phyloP scores from a whole-genome alignment of 257 asterid species.

The Jasminum sambac region DNA sequence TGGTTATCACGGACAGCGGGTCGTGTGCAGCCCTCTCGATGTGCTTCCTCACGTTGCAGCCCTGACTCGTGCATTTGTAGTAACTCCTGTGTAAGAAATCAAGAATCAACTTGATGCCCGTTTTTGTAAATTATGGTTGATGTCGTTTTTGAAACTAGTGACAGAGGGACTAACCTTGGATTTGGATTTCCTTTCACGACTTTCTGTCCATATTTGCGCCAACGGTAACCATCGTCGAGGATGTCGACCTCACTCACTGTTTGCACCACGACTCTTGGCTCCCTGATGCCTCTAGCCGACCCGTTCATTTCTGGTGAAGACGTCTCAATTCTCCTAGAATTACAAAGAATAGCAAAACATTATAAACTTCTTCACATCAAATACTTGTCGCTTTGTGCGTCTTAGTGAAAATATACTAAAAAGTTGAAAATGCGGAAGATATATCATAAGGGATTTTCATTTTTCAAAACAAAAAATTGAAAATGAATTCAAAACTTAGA shows the following conservation, averaged over 20 bases:
- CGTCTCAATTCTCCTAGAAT: conserved; percentile 51
- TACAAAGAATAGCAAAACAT: conserved; percentile 7
- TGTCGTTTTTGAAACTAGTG: not conserved
- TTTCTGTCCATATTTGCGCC: conserved; percentile 89
- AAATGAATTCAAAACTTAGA: no score
- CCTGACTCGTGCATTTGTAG: conserved; percentile 83
- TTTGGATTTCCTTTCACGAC: conserved; percentile 90
- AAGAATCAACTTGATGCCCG: not conserved
- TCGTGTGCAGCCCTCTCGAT: conserved; percentile 91
- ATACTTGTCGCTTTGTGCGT: no score
- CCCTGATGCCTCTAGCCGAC: conserved; percentile 67
- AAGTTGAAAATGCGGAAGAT: no score
- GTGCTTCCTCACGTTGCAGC: conserved; percentile 78
- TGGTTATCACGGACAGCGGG: conserved; percentile 74
- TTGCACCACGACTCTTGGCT: conserved; percentile 84
- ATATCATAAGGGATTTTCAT: no score
- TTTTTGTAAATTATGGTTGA: not conserved
- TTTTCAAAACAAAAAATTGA: no score
- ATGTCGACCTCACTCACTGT: conserved; percentile 85
- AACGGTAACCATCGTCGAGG: conserved; percentile 81
- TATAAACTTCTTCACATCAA: not conserved
- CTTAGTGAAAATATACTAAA: no score
- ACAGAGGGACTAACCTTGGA: conserved; percentile 53
- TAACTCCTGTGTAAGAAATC: conserved; percentile 60
- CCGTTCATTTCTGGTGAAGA: conserved; percentile 46